phyloP scores from a whole-genome alignment of 176 grass and related monocot species.

The Saccharum officinarum region DNA sequence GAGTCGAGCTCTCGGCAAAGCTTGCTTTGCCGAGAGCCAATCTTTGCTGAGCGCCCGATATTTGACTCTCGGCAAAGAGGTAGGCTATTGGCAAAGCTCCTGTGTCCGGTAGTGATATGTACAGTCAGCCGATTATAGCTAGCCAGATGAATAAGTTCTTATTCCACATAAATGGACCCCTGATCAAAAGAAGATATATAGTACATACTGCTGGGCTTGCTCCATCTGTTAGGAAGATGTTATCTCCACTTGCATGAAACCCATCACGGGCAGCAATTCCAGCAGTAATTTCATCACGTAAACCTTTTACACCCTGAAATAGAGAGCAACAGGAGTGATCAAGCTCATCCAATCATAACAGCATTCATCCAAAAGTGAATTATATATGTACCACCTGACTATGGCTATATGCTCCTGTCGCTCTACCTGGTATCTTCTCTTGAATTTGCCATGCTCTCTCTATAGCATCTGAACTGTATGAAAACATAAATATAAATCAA shows the following conservation, averaged over 20 bases:
- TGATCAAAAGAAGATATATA: conserved; percentile 13
- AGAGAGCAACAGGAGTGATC: conserved; percentile 17
- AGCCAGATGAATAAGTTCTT: conserved; percentile 1
- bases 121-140: not conserved
- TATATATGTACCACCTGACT: conserved; percentile 72
- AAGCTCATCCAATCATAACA: conserved; percentile 27
- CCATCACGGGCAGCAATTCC: conserved; percentile 88
- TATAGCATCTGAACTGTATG: conserved; percentile 90
- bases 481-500: conserved; percentile 45
- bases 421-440: conserved; percentile 79
- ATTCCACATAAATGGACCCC: conserved; percentile 12
- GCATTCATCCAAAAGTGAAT: conserved; percentile 22
- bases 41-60: too few species aligned
- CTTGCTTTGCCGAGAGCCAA: too few species aligned
- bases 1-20: too few species aligned
- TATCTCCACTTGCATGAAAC: conserved; percentile 75
- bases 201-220: conserved; percentile 84
- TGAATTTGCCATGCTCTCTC: conserved; percentile 88
- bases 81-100: too few species aligned
- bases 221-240: conserved; percentile 93
- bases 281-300: conserved; percentile 88
- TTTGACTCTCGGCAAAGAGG: too few species aligned
- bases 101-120: not conserved
- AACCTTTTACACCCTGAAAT: conserved; percentile 87
- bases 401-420: conserved; percentile 93